Evolutionary conservation across 805 yeast species (phyloP), one percentile per base, ranked within the genome.

Genomic region (Kazachstania psychrophila): DNA sequence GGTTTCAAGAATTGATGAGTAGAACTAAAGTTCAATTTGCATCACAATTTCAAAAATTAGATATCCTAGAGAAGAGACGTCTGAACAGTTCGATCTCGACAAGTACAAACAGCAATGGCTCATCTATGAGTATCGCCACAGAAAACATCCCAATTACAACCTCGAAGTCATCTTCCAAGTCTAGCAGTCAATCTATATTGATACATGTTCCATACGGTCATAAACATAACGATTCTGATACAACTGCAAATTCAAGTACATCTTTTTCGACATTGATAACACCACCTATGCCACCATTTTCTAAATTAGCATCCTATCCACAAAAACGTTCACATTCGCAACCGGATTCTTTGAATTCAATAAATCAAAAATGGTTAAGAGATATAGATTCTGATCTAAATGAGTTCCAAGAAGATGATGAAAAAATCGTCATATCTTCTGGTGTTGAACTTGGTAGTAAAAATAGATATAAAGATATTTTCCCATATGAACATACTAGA

Each of bases 401-500:
- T 19, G 42, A 38, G 23, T 22, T 38, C 10, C 38, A 39, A 26
- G 43, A 39, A 12, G 49, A 49, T 11, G 51, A 47, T 23, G 49
- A 47, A 12, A 38, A 37, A 22, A 39, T 76, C 16, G 54, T 65
- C 20, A 70, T 83, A 23, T 73, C 78, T 24, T 74, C 80, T 5
- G 96, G 95, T 6, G 77, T 87, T 28, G 95, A 86, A 57, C 68
- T 77, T 29, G 89, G 94, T 18, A 58, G 70, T 36, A 87, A 87
- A 52, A 86, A 88, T 58, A 63, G 97, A 41, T 88, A 88, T 64
- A 81, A 83, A 49, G 94, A 88, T 56, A 83, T 88, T 29, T 79
- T 82, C 51, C 87, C 95, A 4, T 88, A 74, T 58, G 94, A 84
- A 52, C 89, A 83, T 50, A 73, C 94, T 4, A 66, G 96, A 40